Conservation (phyloP, 257 asterid genomes). For the Nicotiana otophora region DNA sequence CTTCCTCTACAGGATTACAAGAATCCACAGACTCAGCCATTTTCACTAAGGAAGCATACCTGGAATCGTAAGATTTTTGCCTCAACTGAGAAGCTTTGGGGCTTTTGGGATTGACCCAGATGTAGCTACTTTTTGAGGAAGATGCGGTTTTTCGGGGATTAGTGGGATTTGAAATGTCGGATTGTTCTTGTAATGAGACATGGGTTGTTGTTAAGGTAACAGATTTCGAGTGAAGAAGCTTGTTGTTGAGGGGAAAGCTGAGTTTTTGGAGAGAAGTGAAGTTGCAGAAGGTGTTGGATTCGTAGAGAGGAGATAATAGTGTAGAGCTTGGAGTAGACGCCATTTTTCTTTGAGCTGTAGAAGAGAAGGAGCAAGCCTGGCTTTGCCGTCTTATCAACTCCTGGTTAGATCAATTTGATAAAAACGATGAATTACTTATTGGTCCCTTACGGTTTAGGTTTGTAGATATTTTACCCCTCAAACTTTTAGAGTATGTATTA, state of each 20-base stretch:
- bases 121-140: no score
- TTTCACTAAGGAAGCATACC: constrained; percentile 55
- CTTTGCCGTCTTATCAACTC: no score
- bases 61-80: constrained; percentile 42
- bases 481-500: no score
- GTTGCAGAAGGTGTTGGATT: constrained; percentile 40
- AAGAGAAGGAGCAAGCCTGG: no score
- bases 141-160: no score
- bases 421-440: no score
- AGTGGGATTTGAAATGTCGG: no score
- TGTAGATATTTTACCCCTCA: no score
- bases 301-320: constrained; percentile 32
- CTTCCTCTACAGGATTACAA: constrained; percentile 40
- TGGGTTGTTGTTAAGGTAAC: no score
- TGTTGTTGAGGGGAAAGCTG: constrained; percentile 23
- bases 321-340: constrained; percentile 43
- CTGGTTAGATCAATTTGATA: no score
- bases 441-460: no score
- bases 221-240: constrained; percentile 13
- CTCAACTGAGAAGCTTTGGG: constrained; percentile 51
- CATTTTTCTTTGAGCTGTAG: constrained; percentile 23
- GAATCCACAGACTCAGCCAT: constrained; percentile 53
- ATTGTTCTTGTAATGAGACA: no score
- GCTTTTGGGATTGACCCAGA: constrained; percentile 77
- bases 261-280: constrained; percentile 23